Base-by-base conservation (phyloP, 2,329 filamentous ascomycete genomes). In the Cephalotrichum gorgonifer region DNA sequence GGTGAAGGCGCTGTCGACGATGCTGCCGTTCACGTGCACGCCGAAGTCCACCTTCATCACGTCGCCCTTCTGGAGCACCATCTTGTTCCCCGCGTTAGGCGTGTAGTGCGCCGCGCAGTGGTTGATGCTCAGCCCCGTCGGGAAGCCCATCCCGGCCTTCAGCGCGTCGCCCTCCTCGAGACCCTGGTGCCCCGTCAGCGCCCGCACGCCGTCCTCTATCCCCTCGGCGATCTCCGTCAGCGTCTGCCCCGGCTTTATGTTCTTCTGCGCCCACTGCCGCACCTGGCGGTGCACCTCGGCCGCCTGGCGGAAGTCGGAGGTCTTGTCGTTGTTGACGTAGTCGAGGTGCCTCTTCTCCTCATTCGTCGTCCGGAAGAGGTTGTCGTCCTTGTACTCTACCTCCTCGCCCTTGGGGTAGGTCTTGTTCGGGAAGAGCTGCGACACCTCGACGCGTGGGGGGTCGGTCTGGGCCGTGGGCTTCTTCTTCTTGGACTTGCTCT, bases 241-340 rank as follows among this genome's bases (percentile, higher is more conserved):
- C 6, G 76, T 79, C 74, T 88, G 83, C 44, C 88, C 88, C 1
- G 88, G 88, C 71, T 85, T 85, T 61, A 93, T 86, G 60, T 75
- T 83, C 62, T 83, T 83, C 66, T 88, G 83, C 3, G 86, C 87
- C 76, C 86, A 90, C 64, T 88, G 83, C 46, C 88, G 83, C 50
- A 93, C 88, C 63, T 94, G 86, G 50, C 88, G 81, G 64, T 95
- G 88, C n/a, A 88, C 79, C 67, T 94, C 88, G n/a, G 88, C 86
- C 43, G 81, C 88, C 58, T 90, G 79, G 53, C 88, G 83, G 64
- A 90, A 94, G 60, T 94, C 88, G 52, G 76, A 73, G 47, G 94
- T 67, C 69, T 88, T 90, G 54, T 90, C 84, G 57, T 79, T 83
- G 65, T 89, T 86, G 71, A 89, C 79, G 59, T 86, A 86, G 62